Percentiles rank a stretch among this genome's conserved stretches.
Conservation (phyloP, 1,284 basidiomycete species). For the Schizophyllum amplum region DNA sequence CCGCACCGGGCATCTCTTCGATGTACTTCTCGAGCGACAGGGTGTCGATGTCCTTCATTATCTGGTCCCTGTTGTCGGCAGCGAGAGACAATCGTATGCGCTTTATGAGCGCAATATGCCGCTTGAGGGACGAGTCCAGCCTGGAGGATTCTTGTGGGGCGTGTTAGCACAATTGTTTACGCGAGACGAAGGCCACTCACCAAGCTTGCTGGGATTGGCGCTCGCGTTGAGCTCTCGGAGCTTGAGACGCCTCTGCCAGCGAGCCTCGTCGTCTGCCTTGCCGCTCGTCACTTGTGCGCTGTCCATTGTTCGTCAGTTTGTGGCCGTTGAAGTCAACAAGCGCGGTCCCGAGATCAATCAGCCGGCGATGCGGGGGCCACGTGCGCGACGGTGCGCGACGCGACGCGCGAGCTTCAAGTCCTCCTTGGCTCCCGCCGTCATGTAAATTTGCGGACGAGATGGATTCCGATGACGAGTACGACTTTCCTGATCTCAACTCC, state of each 20-base stretch:
- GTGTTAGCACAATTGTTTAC: constrained; percentile 1
- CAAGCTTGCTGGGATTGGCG: constrained; percentile 6
- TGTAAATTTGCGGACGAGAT: too few relatives aligned
- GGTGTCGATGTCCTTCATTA: constrained; percentile 86
- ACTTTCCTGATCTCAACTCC: too few relatives aligned
- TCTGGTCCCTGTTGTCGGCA: constrained; percentile 71
- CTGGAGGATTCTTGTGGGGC: constrained; percentile 44
- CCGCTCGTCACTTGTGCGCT: too few relatives aligned
- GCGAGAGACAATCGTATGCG: constrained; percentile 78
- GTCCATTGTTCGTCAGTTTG: too few relatives aligned
- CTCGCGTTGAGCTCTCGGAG: constrained; percentile 12
- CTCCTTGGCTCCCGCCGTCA: too few relatives aligned
- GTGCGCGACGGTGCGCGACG: too few relatives aligned
- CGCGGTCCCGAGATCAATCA: too few relatives aligned
- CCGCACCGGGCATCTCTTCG: constrained; percentile 87
- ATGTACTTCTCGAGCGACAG: constrained; percentile 93
- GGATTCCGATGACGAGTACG: too few relatives aligned
- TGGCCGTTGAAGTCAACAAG: too few relatives aligned
- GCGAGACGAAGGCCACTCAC: constrained; percentile 3
- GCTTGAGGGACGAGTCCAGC: constrained; percentile 88
- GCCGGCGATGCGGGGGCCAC: too few relatives aligned
- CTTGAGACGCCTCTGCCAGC: constrained; percentile 5
- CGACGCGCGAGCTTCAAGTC: too few relatives aligned
- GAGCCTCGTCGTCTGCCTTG: constrained; percentile 10
- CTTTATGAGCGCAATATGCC: constrained; percentile 90